These are phyloP conservation scores for Hygrocybe punicea DNA, from an alignment of 768 basidiomycete genomes.

Conservation along the genomic window DNA sequence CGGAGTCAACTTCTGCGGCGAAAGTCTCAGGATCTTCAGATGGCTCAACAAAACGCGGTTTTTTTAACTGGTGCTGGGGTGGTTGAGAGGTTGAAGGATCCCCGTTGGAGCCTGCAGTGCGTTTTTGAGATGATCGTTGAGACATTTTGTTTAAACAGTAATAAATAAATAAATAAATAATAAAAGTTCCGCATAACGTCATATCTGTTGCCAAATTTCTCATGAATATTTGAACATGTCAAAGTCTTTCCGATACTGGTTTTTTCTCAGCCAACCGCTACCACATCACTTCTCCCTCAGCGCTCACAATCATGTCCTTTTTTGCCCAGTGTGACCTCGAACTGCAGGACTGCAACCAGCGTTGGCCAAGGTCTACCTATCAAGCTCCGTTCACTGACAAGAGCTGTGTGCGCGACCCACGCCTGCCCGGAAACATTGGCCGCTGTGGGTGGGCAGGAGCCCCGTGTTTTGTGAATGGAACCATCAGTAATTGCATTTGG, in stretches of 20 bases:
- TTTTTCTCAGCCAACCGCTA: too few species aligned
- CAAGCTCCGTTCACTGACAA: not conserved
- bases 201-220: too few species aligned
- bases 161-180: too few species aligned
- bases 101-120: conserved; percentile 36
- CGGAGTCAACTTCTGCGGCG: conserved; percentile 71
- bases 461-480: not conserved
- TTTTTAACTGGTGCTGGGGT: conserved; percentile 48
- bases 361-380: too few species aligned
- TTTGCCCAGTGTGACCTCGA: too few species aligned
- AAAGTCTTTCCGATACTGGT: too few species aligned
- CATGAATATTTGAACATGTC: too few species aligned
- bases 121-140: conserved; percentile 41
- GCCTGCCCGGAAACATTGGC: not conserved
- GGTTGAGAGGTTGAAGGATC: conserved; percentile 33
- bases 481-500: not conserved
- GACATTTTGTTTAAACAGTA: too few species aligned
- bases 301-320: too few species aligned
- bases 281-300: too few species aligned
- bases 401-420: not conserved
- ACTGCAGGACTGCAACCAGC: too few species aligned
- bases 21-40: conserved; percentile 72
- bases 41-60: conserved; percentile 77
- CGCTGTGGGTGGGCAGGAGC: not conserved
- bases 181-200: too few species aligned